Conservation (phyloP, 331 rosid genomes). For the Saraca asoca region DNA sequence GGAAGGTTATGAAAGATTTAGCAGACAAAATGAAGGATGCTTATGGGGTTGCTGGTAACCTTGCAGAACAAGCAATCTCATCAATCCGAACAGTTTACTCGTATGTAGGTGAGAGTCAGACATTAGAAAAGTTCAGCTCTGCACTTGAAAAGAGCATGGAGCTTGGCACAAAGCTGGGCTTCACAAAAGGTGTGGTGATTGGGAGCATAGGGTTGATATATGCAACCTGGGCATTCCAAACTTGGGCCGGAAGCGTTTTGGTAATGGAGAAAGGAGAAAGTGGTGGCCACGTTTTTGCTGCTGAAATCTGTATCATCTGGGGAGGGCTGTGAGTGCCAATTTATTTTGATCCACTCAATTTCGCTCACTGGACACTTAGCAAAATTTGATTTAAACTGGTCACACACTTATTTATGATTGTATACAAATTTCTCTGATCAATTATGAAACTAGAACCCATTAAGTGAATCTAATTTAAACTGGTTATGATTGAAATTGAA, state of each 20-base stretch:
- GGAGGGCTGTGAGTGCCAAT: constrained; percentile 74
- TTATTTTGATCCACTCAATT: no score
- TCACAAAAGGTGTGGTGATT: constrained; percentile 67
- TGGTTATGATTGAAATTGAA: no score
- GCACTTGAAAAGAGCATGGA: constrained; percentile 54
- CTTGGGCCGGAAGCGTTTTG: constrained; percentile 76
- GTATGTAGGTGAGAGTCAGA: constrained; percentile 70
- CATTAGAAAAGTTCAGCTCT: constrained; percentile 50
- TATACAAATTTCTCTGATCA: no score
- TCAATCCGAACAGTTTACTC: constrained; percentile 72
- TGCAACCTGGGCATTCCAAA: constrained; percentile 75
- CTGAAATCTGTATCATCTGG: constrained; percentile 62
- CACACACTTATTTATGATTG: no score
- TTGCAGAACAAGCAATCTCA: constrained; percentile 83
- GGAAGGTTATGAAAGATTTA: constrained; percentile 52
- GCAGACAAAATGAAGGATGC: constrained; percentile 55
- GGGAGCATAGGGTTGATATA: constrained; percentile 77
- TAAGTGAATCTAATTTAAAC: no score
- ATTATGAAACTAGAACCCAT: no score
- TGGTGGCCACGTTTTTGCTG: constrained; percentile 69
- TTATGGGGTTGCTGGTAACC: constrained; percentile 65
- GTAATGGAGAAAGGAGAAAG: constrained; percentile 61
- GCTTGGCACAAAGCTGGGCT: constrained; percentile 72
- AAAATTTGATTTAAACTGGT: no score
- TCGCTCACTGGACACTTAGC: no score